Evolutionary conservation across 768 basidiomycete species (phyloP), one percentile per base, ranked within the genome.

Genomic region (Amyloporia xantha): DNA sequence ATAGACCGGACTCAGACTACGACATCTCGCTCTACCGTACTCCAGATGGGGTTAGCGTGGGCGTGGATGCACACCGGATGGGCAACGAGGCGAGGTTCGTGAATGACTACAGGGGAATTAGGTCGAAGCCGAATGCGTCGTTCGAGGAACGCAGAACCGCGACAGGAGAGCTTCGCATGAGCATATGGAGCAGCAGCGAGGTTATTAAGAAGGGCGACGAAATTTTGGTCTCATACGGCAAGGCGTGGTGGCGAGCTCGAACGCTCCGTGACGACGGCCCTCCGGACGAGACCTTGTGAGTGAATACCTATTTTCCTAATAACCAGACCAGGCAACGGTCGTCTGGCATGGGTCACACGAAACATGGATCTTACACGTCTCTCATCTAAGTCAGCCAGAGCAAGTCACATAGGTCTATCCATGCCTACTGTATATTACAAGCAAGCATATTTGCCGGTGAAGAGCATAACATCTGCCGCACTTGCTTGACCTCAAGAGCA

Each of bases 31-130:
- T 95, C n/a, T 71, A 77, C 62, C 83, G 81, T 28, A 67, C 75
- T 43, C 66, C 70, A 49, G 70, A 74, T 44, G 79, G 78, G 6
- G 60, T 76, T 35, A 83, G 71, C 58, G 76, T 93, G 17, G 92
- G 91, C 1, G 72, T 88, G 35, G 92, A 96, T 62, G 91, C 91
- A 17, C 71, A 71, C 24, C 55, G 38, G 2, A 78, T 78, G 71
- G 93, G 93, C 24, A 96, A 94, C 66, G 89, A 92, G 64, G 85
- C 84, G 1, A 72, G 93, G 59, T 93, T 95, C 62, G 73, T 91
- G 50, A 96, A 96, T 57, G 93, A 95, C 69, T 97, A 85, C 66
- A 77, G 93, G 48, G 89, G 91, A 2, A 71, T 92, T n/a, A 68
- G 62, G 42, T 62, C 65, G 20, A 82, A 71, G 60, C 81, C 89